Conservation (phyloP, 768 basidiomycete species). For the Mycena capillaripes region DNA sequence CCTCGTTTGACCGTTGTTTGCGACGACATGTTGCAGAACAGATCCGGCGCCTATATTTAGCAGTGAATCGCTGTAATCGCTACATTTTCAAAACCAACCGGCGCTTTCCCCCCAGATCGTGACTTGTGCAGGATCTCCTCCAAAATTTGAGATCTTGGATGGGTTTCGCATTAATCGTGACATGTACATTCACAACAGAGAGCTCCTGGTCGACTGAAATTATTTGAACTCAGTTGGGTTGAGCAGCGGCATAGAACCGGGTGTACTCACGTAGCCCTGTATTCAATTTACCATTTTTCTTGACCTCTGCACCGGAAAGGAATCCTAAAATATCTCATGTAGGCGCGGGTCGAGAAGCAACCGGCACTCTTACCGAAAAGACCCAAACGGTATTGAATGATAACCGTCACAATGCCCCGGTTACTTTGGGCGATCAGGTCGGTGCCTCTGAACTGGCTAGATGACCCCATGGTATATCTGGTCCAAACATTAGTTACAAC, state of each 20-base stretch:
- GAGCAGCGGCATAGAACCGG: no score
- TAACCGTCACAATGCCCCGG: slow-evolving; percentile 51
- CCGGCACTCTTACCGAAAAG: slow-evolving; percentile 46
- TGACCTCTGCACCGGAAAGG: slow-evolving; percentile 45
- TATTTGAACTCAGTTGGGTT: no score
- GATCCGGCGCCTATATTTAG: slow-evolving; percentile 42
- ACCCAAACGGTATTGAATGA: slow-evolving; percentile 60
- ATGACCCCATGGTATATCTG: slow-evolving; percentile 51
- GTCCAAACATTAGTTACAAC: no score
- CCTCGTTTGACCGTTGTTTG: slow-evolving; percentile 46
- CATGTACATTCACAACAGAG: slow-evolving; percentile 46
- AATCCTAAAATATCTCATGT: slow-evolving; percentile 39
- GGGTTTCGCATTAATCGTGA: slow-evolving; percentile 11
- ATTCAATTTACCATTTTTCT: slow-evolving; percentile 45
- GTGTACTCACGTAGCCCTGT: slow-evolving; percentile 48
- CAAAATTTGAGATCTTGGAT: slow-evolving; percentile 34
- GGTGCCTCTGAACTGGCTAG: slow-evolving; percentile 47
- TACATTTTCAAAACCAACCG: neutral
- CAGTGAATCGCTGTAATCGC: no score
- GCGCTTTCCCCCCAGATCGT: slow-evolving; percentile 41
- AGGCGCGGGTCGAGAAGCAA: no score
- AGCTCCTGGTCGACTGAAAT: slow-evolving; percentile 49
- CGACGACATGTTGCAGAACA: slow-evolving; percentile 50
- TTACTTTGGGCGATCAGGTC: slow-evolving; percentile 53
- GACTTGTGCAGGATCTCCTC: slow-evolving; percentile 35